Conservation (phyloP, 352 stramenopile genomes). For the Elongisporangium anandrum region DNA sequence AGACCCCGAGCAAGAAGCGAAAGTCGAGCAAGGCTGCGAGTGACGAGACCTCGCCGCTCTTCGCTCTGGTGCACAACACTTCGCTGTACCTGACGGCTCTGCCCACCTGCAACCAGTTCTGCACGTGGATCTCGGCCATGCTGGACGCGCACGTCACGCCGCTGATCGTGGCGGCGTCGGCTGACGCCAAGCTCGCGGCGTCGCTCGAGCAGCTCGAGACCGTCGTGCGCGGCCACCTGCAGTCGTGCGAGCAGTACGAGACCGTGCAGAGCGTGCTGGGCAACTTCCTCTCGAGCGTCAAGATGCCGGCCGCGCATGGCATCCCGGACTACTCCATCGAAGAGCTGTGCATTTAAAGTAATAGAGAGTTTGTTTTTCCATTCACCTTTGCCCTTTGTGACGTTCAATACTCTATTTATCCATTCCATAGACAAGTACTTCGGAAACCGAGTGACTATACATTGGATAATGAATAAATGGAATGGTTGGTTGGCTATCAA, state of each 20-base stretch:
- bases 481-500: too few relatives aligned
- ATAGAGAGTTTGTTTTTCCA: conserved; percentile 3
- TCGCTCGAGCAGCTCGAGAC: conserved; percentile 45
- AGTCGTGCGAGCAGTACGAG: conserved; percentile 54
- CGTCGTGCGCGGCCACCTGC: conserved; percentile 53
- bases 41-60: conserved; percentile 18
- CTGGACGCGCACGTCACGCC: conserved; percentile 67
- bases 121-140: conserved; percentile 67
- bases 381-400: background rate
- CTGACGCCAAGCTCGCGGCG: conserved; percentile 29
- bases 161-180: conserved; percentile 56
- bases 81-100: conserved; percentile 14
- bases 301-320: conserved; percentile 52
- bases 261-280: conserved; percentile 66
- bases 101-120: conserved; percentile 44
- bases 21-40: conserved; percentile 17
- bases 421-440: background rate
- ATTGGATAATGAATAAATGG: too few relatives aligned
- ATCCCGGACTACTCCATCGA: conserved; percentile 80
- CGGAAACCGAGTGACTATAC: too few relatives aligned
- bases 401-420: conserved; percentile 5
- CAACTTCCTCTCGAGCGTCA: conserved; percentile 75
- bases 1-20: conserved; percentile 6
- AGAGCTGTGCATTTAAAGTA: conserved; percentile 55
- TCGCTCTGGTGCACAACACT: conserved; percentile 9